Base-by-base conservation (phyloP, 1,284 basidiomycete genomes). In the Sporisorium graminicola region DNA sequence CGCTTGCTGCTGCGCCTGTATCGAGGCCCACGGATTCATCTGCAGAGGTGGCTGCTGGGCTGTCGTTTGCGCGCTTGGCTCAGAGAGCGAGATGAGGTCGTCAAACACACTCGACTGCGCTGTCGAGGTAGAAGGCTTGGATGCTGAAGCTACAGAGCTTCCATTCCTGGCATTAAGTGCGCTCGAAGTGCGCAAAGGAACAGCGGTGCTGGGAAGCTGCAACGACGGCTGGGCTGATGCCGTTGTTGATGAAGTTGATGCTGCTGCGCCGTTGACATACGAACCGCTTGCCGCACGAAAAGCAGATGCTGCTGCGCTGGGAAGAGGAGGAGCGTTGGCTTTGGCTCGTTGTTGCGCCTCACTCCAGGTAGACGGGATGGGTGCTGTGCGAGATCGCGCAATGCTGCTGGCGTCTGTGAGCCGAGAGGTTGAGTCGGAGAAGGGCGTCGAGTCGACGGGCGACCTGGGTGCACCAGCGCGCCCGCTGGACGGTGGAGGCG, bases 361-460 rank as follows among this genome's bases (percentile, higher is more conserved):
- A 29, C 69, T 68, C 78, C 77, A 78, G 5, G 78, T 61, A n/a
- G 65, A 47, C 8, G 78, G 78, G 18, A 80, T 78, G 22, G 78
- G 78, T 22, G 78, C 75, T 27, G 78, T 80, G 20, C 76, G 63
- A 22, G 76, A 78, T 13, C 78, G 68, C 3, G 66, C 62, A 24
- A 78, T 78, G 53, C 70, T 67, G 60, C 52, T 67, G 18, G 44
- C 66, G 26, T 65, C 58, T 7, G 61, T 53, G 9, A 63, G 43
- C 14, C 50, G 43, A 29, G 18, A 29, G 9, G 22, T 49, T n/a
- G 53, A 49, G 24, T 37, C 31, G 10, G 43, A 58, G 6, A 58
- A 57, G 10, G 60, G 50, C 4, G 58, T 20, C 9, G 49, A 37
- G 13, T 58, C 54, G 2, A 57, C 63, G 1, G 64, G 60, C 35